Conservation (phyloP, 73 alveolate genomes). For the Tetrahymena malaccensis region DNA sequence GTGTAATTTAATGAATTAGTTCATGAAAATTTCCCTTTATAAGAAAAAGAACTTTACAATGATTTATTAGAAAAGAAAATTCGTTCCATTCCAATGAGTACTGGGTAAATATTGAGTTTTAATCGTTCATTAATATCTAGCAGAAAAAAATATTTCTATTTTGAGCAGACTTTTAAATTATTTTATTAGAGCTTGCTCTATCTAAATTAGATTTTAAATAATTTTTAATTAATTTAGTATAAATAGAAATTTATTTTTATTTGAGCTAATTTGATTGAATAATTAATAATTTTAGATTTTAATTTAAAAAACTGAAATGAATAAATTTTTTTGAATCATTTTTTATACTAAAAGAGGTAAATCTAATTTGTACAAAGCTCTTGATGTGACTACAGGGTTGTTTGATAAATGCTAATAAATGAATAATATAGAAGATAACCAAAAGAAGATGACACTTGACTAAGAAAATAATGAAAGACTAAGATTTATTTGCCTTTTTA, state of each 20-base stretch:
- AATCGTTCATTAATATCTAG: background rate
- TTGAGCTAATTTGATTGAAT: no score
- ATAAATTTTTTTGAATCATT: no score
- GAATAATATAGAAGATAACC: background rate
- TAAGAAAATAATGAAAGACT: background rate
- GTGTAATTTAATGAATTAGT: background rate
- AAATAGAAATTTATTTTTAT: no score
- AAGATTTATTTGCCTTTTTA: background rate
- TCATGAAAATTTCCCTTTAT: background rate
- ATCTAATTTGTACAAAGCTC: background rate
- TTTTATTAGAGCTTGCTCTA: no score
- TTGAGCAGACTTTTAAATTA: no score
- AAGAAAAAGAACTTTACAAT: background rate
- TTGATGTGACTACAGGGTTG: background rate
- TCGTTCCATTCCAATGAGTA: background rate
- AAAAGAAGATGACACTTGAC: background rate
- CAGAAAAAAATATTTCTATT: no score
- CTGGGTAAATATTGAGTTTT: background rate
- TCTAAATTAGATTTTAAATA: no score
- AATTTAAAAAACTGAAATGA: no score
- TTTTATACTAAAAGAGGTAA: background rate
- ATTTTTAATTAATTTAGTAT: no score
- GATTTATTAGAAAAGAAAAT: background rate
- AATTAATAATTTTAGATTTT: no score
- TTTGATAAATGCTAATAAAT: background rate